Evolutionary conservation across 2,329 filamentous ascomycete species (phyloP).

Genomic region (Fusarium kyushuense): DNA sequence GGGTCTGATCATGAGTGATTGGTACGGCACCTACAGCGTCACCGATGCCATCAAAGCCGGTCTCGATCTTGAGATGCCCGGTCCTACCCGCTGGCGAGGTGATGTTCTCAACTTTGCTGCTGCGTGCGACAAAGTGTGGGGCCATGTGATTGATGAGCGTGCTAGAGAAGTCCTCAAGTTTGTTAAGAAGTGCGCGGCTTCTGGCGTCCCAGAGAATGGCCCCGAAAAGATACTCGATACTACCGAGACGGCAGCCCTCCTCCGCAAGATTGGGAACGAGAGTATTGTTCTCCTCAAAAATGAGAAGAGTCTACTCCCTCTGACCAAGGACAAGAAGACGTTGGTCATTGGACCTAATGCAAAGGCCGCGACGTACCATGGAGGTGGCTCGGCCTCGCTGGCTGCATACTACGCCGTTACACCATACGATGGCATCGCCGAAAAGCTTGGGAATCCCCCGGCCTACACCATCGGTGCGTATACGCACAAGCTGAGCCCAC

Average conservation of each 20-base stretch:
- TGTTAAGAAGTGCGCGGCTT: conserved; percentile 67
- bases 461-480: conserved; percentile 71
- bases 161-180: conserved; percentile 69
- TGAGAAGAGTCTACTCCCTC: conserved; percentile 70
- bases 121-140: conserved; percentile 67
- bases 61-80: conserved; percentile 71
- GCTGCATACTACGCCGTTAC: conserved; percentile 75
- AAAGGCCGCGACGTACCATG: conserved; percentile 68
- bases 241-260: conserved; percentile 70
- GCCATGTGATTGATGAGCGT: conserved; percentile 68
- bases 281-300: conserved; percentile 82
- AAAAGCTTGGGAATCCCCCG: conserved; percentile 59
- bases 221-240: conserved; percentile 68
- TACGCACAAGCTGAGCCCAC: conserved; percentile 72
- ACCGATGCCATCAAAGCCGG: conserved; percentile 64
- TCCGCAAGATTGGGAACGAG: conserved; percentile 75
- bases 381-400: conserved; percentile 73
- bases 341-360: conserved; percentile 70
- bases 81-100: conserved; percentile 64
- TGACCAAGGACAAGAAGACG: conserved; percentile 71
- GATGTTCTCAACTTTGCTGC: conserved; percentile 65
- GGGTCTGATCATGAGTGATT: conserved; percentile 70
- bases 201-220: conserved; percentile 66
- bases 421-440: conserved; percentile 76
- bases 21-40: conserved; percentile 69